Evolutionary conservation across 2,329 filamentous ascomycete species (phyloP).

Genomic region (Talaromyces sp.): DNA sequence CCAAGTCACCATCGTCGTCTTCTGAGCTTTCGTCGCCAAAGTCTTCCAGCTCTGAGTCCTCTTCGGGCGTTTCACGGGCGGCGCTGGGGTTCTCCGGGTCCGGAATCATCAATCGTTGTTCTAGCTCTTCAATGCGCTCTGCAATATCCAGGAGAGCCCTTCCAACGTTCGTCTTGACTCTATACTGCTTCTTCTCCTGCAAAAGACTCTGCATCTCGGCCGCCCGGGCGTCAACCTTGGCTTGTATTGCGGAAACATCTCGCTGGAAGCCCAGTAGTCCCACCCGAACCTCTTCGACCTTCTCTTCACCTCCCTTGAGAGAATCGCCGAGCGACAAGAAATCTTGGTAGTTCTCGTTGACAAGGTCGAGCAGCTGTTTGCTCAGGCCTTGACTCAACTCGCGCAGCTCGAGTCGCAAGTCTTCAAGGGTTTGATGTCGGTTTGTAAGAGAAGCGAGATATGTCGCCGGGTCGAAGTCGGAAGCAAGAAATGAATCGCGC

Average conservation of each 20-base stretch:
- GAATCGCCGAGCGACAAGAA: slow-evolving; percentile 80
- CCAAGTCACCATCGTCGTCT: slow-evolving; percentile 20
- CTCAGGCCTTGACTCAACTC: slow-evolving; percentile 73
- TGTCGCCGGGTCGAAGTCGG: slow-evolving; percentile 69
- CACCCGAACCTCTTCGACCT: slow-evolving; percentile 82
- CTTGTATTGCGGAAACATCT: slow-evolving; percentile 70
- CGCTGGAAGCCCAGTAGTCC: slow-evolving; percentile 79
- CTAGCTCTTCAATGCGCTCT: slow-evolving; percentile 53
- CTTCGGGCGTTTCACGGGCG: slow-evolving; percentile 11
- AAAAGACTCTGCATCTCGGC: slow-evolving; percentile 59
- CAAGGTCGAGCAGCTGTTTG: slow-evolving; percentile 84
- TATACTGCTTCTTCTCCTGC: slow-evolving; percentile 61
- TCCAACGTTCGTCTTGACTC: slow-evolving; percentile 59
- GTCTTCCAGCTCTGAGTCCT: slow-evolving; percentile 32
- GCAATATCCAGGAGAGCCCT: slow-evolving; percentile 43
- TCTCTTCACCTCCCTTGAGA: slow-evolving; percentile 81
- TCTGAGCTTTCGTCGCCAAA: slow-evolving; percentile 26
- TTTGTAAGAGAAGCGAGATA: slow-evolving; percentile 81
- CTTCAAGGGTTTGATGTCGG: slow-evolving; percentile 92
- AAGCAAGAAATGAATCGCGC: slow-evolving; percentile 73
- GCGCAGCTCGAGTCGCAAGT: slow-evolving; percentile 80
- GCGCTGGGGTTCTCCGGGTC: slow-evolving; percentile 22
- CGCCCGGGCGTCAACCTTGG: slow-evolving; percentile 59
- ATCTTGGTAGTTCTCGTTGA: slow-evolving; percentile 91
- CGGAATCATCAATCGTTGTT: slow-evolving; percentile 64